Base-by-base conservation (phyloP, 805 yeast species). In the Citeromyces matritensis region DNA sequence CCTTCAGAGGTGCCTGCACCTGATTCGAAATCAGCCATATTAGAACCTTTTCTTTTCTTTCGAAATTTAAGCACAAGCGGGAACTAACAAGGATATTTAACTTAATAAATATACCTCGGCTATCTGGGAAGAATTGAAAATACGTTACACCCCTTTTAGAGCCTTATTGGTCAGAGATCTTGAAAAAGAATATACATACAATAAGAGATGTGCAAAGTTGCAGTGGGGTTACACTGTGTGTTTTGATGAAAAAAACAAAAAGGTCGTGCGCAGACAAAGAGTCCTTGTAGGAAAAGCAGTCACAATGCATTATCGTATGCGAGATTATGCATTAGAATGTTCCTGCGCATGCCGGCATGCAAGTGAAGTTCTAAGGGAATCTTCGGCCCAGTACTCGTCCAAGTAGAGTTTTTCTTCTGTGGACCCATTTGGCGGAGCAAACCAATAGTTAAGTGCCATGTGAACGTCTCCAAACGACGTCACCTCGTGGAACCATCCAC, bases 401-500 rank as follows among this genome's bases (percentile, higher is more conserved):
- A 36, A 32, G 40, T 74, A 71, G 1, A 67, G 60, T 11, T 51
- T 43, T 0, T 43, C 39, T 1, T 40, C 30, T 6, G 44, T 30
- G 1, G 36, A 32, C 1, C 58, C 59, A 29, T 61, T 60, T 0
- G 84, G 83, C 4, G 86, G 83, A 6, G 69, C 58, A 44, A 69
- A 76, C 88, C 88, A 79, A 49, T 78, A 79, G 44, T 79, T 79
- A 8, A 77, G 42, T 0, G 86, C 85, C 24, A 68, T 57, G 42
- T 79, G 88, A 3, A 60, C 51, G 7, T 45, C 47, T 3, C 76
- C 75, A 46, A 58, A 74, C 7, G 82, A 73, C 1, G 81, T 66
- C 2, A 79, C 88, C 47, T 79, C 88, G 46, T 79, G 88, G 43
- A 79, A 79, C 86, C 86, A 79, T 3, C 88, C 85, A 1, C 80